phyloP scores from a whole-genome alignment of 2,329 filamentous ascomycete species.

The Penicillium paneum region DNA sequence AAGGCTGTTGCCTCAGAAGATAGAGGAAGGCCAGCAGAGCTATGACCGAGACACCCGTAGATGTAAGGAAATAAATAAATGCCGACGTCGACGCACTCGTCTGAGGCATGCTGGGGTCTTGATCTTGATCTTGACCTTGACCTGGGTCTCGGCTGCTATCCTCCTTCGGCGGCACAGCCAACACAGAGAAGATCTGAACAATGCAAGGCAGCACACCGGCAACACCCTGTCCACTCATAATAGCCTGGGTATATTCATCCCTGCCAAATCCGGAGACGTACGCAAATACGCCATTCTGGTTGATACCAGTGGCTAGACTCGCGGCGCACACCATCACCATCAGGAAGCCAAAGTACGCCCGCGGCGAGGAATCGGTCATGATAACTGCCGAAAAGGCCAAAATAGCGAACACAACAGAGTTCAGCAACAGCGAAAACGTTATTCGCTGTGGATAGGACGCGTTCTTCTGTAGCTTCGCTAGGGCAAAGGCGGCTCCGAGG shows the following conservation, averaged over 20 bases:
- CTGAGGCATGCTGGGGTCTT: conserved; percentile 32
- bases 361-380: conserved; percentile 61
- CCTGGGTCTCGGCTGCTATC: conserved; percentile 30
- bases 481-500: conserved; percentile 68
- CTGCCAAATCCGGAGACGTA: conserved; percentile 83
- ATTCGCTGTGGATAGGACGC: conserved; percentile 90
- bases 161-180: conserved; percentile 57
- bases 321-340: conserved; percentile 77
- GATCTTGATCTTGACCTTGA: conserved; percentile 28
- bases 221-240: conserved; percentile 92
- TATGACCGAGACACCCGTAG: conserved; percentile 68
- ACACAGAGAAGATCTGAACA: conserved; percentile 79
- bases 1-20: conserved; percentile 56
- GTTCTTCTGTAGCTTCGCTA: conserved; percentile 74
- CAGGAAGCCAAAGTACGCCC: conserved; percentile 73
- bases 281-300: conserved; percentile 92
- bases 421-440: conserved; percentile 70
- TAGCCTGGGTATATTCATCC: conserved; percentile 87
- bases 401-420: conserved; percentile 70
- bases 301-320: conserved; percentile 75
- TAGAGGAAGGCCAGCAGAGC: conserved; percentile 73
- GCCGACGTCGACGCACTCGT: conserved; percentile 65
- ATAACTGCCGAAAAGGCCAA: conserved; percentile 75
- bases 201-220: conserved; percentile 86
- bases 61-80: conserved; percentile 87